These are phyloP conservation scores for Neurospora sp. DNA, from an alignment of 495 filamentous ascomycete genomes.

Conservation along the genomic window DNA sequence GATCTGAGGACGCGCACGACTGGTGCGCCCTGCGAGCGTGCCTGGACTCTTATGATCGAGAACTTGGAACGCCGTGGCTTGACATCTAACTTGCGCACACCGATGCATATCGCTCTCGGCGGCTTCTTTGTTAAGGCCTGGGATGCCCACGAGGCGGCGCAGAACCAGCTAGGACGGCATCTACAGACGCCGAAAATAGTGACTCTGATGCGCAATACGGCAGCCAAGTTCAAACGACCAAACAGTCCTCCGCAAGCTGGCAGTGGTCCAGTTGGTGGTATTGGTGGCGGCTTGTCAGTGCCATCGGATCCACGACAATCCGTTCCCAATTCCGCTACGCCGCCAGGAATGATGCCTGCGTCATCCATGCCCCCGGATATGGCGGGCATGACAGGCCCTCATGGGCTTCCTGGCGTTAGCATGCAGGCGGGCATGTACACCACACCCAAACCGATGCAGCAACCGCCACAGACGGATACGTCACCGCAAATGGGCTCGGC, in stretches of 20 bases:
- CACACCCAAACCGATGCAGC: slow-evolving; percentile 4
- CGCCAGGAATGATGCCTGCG: background rate
- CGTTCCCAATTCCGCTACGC: background rate
- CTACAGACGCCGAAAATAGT: slow-evolving; percentile 33
- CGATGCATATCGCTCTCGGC: slow-evolving; percentile 42
- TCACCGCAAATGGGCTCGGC: slow-evolving; percentile 9
- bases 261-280: background rate
- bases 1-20: slow-evolving; percentile 37
- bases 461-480: background rate
- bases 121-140: slow-evolving; percentile 43
- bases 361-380: background rate
- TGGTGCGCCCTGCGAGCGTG: slow-evolving; percentile 40
- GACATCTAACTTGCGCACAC: slow-evolving; percentile 31
- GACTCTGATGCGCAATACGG: slow-evolving; percentile 25
- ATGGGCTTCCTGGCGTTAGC: background rate
- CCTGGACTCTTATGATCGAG: slow-evolving; percentile 39
- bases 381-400: background rate
- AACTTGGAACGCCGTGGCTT: slow-evolving; percentile 35
- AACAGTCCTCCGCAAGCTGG: background rate
- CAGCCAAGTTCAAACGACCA: slow-evolving; percentile 12
- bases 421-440: slow-evolving; percentile 9
- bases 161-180: slow-evolving; percentile 28
- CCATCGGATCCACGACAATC: background rate
- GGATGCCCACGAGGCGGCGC: slow-evolving; percentile 37
- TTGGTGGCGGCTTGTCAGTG: background rate